Evolutionary conservation across 2,329 filamentous ascomycete species (phyloP).

Genomic region (Ceratocystis variospora): DNA sequence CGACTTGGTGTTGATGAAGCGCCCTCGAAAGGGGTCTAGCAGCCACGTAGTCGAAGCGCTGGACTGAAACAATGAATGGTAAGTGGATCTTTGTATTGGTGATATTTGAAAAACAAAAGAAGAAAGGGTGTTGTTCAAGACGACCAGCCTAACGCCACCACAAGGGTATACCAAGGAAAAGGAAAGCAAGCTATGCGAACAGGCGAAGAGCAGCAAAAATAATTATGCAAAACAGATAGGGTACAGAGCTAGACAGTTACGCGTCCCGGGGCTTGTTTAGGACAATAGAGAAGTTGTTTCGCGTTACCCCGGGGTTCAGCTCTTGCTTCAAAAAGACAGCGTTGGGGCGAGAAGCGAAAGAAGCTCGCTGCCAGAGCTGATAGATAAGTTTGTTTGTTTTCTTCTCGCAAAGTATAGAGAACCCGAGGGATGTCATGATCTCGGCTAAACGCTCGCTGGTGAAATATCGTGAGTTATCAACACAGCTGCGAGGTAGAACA

Average conservation of each 20-base stretch:
- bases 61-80: neutral
- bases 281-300: conserved; percentile 86
- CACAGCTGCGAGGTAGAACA: conserved; percentile 75
- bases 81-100: neutral
- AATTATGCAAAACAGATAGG: neutral
- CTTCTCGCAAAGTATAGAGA: conserved; percentile 51
- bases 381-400: conserved; percentile 74
- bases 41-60: too few relatives aligned
- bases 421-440: conserved; percentile 70
- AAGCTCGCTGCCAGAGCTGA: conserved; percentile 59
- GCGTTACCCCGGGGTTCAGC: conserved; percentile 55
- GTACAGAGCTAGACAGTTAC: neutral
- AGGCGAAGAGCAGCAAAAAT: neutral
- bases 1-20: too few relatives aligned
- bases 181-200: neutral
- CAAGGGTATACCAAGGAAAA: conserved; percentile 2
- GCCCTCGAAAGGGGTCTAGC: too few relatives aligned
- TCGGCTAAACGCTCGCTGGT: conserved; percentile 52
- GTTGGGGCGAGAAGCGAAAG: conserved; percentile 17
- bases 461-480: conserved; percentile 83
- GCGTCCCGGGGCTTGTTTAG: conserved; percentile 30
- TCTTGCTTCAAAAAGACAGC: conserved; percentile 55
- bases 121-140: neutral
- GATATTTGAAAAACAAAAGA: neutral
- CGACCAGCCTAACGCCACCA: neutral